phyloP scores from a whole-genome alignment of 139 green algal species.

The Picochlorum sp. region DNA sequence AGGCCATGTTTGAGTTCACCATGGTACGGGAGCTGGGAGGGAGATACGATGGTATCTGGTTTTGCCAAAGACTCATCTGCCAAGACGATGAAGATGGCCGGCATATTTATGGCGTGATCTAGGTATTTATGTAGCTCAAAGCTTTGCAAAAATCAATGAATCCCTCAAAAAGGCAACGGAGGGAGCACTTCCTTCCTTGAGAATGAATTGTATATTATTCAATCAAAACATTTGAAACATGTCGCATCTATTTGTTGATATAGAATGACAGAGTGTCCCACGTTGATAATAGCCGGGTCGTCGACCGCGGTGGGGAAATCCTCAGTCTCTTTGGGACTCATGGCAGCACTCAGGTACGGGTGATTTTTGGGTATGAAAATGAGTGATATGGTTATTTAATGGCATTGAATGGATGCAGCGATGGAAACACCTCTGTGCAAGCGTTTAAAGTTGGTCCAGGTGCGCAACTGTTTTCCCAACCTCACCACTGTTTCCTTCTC shows the following conservation, averaged over 20 bases:
- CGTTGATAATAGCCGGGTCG: constrained; percentile 64
- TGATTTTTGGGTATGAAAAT: not conserved
- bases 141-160: too few species aligned
- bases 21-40: constrained; percentile 21
- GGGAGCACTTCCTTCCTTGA: too few species aligned
- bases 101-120: constrained; percentile 12
- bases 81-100: not conserved
- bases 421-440: constrained; percentile 51
- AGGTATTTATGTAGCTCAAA: too few species aligned
- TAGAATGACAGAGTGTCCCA: constrained; percentile 5
- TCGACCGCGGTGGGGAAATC: constrained; percentile 75
- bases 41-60: constrained; percentile 25
- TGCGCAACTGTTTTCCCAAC: constrained; percentile 12
- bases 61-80: not conserved
- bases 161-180: too few species aligned
- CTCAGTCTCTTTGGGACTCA: constrained; percentile 52
- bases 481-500: too few species aligned
- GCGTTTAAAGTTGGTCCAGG: constrained; percentile 70
- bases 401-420: constrained; percentile 20
- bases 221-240: too few species aligned
- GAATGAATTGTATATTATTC: too few species aligned
- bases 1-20: constrained; percentile 15
- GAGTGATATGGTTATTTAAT: not conserved
- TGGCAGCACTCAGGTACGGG: constrained; percentile 49
- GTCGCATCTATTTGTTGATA: not conserved